Conservation (phyloP, 2,329 filamentous ascomycete species). For the Cryphonectria naterciae region DNA sequence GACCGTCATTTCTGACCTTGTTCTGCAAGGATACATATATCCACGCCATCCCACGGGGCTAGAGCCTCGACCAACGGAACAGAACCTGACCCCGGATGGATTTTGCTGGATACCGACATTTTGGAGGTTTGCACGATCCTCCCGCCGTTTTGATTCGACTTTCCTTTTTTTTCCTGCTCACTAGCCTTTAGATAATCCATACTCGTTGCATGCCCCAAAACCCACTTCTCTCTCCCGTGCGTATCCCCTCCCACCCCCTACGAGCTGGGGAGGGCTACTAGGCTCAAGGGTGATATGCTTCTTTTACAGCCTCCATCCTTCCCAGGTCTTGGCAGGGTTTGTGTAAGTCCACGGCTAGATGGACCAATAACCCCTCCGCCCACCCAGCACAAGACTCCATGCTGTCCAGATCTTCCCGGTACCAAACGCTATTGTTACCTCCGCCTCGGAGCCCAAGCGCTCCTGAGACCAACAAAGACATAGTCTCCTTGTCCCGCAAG, state of each 20-base stretch:
- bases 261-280: neutral
- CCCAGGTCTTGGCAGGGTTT: constrained; percentile 13
- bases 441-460: constrained; percentile 5
- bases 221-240: neutral
- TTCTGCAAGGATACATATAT: neutral
- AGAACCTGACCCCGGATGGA: constrained; percentile 12
- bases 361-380: constrained; percentile 15
- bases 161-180: constrained; percentile 4
- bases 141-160: constrained; percentile 13
- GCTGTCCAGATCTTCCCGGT: constrained; percentile 14
- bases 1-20: neutral
- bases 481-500: constrained; percentile 7
- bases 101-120: constrained; percentile 20
- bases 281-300: constrained; percentile 5
- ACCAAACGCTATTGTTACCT: constrained; percentile 13
- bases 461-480: constrained; percentile 16
- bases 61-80: constrained; percentile 20
- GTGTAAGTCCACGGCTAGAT: constrained; percentile 3
- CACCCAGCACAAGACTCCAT: constrained; percentile 18
- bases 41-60: constrained; percentile 20
- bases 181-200: constrained; percentile 10
- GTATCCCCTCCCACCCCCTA: constrained; percentile 9
- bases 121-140: constrained; percentile 18
- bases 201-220: constrained; percentile 3
- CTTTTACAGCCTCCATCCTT: constrained; percentile 18